A percentile compares a stretch with the other conserved stretches of the same genome.
phyloP scores from a whole-genome alignment of 306 rosid genomes.

The Quercus aquifolioides region DNA sequence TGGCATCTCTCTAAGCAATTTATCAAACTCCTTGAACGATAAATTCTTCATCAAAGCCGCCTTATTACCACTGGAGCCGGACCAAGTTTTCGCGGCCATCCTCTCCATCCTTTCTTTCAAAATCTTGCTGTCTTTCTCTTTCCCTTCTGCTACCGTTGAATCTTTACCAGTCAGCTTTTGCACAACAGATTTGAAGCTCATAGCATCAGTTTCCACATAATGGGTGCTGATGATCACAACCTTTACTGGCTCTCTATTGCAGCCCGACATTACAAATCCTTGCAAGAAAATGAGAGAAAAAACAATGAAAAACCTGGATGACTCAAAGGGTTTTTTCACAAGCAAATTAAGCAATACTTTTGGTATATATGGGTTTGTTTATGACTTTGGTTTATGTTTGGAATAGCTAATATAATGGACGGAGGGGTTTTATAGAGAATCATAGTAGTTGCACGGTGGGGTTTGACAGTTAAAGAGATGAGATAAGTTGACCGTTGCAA shows the following conservation, averaged over 20 bases:
- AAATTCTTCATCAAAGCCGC: constrained; percentile 35
- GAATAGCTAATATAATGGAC: no score
- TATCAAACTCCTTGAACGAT: no score
- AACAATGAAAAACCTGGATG: no score
- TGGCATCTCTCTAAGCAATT: no score
- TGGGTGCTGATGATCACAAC: constrained; percentile 70
- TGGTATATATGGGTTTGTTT: no score
- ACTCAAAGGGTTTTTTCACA: no score
- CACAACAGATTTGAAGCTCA: constrained; percentile 70
- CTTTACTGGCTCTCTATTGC: constrained; percentile 30
- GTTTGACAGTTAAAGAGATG: background rate
- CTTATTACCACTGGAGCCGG: background rate
- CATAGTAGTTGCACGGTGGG: background rate
- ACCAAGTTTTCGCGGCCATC: background rate
- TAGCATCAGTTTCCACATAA: constrained; percentile 69
- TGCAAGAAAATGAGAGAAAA: background rate
- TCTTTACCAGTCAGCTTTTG: constrained; percentile 79
- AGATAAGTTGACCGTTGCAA: background rate
- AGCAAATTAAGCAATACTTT: no score
- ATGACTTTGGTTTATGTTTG: no score
- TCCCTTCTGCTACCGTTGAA: constrained; percentile 15
- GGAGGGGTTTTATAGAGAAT: background rate
- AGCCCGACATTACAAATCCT: constrained; percentile 18
- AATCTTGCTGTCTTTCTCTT: background rate
- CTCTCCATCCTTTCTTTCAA: background rate